A percentile compares a stretch with the other conserved stretches of the same genome.
phyloP scores from a whole-genome alignment of 768 basidiomycete genomes.

The Hortiboletus flavorubellus region DNA sequence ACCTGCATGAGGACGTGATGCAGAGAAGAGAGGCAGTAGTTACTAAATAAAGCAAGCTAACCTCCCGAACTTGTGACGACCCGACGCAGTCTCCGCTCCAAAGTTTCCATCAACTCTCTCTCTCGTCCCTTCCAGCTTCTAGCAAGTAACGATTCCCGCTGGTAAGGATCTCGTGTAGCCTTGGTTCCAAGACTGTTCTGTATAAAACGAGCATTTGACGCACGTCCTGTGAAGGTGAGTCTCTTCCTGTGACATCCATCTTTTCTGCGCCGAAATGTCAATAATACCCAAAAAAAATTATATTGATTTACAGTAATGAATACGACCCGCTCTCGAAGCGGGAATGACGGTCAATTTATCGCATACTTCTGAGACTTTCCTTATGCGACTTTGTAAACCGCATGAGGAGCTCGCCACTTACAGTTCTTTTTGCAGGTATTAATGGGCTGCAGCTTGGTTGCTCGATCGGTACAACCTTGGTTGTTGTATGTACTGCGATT shows the following conservation, averaged over 20 bases:
- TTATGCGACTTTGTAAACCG: neutral
- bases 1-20: too few species aligned
- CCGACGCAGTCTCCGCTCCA: neutral
- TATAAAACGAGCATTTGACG: neutral
- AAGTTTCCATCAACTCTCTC: neutral
- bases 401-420: neutral
- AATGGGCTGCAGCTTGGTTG: neutral
- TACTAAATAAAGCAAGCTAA: too few species aligned
- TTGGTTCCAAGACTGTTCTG: neutral
- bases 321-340: conserved; percentile 4
- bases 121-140: neutral
- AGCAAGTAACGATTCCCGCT: neutral
- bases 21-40: too few species aligned
- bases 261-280: neutral
- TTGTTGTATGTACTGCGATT: neutral
- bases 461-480: too few species aligned
- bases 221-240: neutral
- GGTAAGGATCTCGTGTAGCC: neutral
- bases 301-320: conserved; percentile 18
- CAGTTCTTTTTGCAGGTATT: neutral
- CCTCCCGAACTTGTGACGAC: neutral
- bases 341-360: conserved; percentile 1
- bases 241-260: neutral
- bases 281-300: conserved; percentile 5
- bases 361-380: neutral